A percentile compares a stretch with the other conserved stretches of the same genome.
phyloP scores from a whole-genome alignment of 345 rosid genomes.

The Rhodamnia rubescens region DNA sequence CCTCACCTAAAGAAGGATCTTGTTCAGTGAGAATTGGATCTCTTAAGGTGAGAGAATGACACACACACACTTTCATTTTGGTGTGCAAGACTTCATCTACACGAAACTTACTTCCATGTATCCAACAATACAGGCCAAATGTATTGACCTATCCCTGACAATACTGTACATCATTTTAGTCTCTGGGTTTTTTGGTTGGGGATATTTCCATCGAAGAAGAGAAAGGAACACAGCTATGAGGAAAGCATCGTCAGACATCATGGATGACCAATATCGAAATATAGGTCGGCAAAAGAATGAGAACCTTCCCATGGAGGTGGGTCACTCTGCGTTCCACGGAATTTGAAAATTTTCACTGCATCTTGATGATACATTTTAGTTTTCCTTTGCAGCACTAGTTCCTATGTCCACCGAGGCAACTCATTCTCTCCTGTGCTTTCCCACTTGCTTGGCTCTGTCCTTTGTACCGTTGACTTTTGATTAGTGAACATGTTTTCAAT shows the following conservation, averaged over 20 bases:
- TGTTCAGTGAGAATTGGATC: constrained; percentile 76
- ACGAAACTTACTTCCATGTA: constrained; percentile 3
- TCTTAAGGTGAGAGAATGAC: constrained; percentile 37
- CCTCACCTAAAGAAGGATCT: constrained; percentile 28
- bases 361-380: background rate
- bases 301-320: constrained; percentile 57
- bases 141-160: constrained; percentile 61
- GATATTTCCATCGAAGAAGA: constrained; percentile 46
- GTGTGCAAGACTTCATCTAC: background rate
- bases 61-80: background rate
- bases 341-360: background rate
- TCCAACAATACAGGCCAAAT: constrained; percentile 59
- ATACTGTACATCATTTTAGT: constrained; percentile 60
- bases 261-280: constrained; percentile 29
- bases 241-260: constrained; percentile 29
- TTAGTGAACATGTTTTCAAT: background rate
- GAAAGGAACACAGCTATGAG: constrained; percentile 38
- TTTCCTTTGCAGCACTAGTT: background rate
- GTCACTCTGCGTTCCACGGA: background rate
- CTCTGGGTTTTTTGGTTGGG: constrained; percentile 76
- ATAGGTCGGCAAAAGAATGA: constrained; percentile 41
- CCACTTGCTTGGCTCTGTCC: background rate
- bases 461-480: background rate
- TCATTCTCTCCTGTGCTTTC: background rate
- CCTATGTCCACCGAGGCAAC: background rate